These are phyloP conservation scores for Schizothecium vesticola DNA, from an alignment of 495 filamentous ascomycete species.

Conservation along the genomic window DNA sequence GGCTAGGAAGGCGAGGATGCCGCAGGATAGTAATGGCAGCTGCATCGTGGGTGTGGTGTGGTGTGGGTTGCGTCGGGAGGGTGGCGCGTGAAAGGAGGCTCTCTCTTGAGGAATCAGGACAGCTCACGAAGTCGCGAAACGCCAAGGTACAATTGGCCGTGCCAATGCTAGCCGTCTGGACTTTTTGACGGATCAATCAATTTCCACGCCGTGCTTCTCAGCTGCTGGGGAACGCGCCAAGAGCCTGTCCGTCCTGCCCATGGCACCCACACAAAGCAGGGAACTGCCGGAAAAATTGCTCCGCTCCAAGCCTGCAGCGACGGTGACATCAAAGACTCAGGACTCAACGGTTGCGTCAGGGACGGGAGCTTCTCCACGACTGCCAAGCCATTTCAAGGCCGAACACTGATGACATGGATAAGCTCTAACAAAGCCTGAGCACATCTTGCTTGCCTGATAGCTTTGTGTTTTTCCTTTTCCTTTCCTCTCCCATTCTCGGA, in stretches of 20 bases:
- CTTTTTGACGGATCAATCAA: conserved; percentile 26
- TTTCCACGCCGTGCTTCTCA: conserved; percentile 5
- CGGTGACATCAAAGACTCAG: conserved; percentile 26
- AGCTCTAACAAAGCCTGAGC: neutral
- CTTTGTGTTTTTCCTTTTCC: neutral
- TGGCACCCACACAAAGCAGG: neutral
- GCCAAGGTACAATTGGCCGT: neutral
- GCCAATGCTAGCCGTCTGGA: neutral
- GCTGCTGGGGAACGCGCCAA: neutral
- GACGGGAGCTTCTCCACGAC: neutral
- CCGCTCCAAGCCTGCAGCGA: neutral
- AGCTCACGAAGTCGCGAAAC: conserved; percentile 15
- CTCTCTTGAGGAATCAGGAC: conserved; percentile 19
- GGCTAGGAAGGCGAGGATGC: conserved; percentile 60
- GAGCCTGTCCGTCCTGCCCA: too few relatives aligned
- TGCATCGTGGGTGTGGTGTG: conserved; percentile 39
- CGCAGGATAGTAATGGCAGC: conserved; percentile 40
- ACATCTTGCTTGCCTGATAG: neutral
- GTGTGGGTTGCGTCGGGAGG: conserved; percentile 3
- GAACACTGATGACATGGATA: neutral
- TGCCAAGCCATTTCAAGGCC: neutral
- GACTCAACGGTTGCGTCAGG: conserved; percentile 15
- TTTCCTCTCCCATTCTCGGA: neutral
- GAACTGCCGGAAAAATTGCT: neutral
- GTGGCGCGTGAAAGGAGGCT: conserved; percentile 1